Base-by-base conservation (phyloP, 169 alveolate species). In the Theileria orientalis region DNA sequence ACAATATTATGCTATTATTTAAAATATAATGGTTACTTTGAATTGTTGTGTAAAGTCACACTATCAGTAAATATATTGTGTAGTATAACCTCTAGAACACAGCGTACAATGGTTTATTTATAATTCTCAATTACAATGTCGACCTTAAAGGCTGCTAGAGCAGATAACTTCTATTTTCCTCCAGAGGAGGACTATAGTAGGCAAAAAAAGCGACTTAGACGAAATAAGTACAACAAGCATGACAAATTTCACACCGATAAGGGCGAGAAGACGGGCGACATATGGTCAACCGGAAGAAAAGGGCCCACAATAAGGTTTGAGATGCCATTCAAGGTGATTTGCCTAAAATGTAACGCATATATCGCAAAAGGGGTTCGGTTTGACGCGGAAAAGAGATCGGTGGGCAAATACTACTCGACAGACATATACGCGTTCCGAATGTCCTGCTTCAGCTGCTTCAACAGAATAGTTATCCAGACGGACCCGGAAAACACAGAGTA, bases 281-380 rank as follows among this genome's bases (percentile, higher is more conserved):
- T 14, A 14, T 56, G 64, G 64, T 13, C 13, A 14, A 13, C 14
- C n/a, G 64, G 64, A 13, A 33, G 41, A 27, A 63, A 27, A 13
- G 87, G 87, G 3, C 49, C 83, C 5, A 74, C 85, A 35, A 79
- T 90, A 2, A 90, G 94, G 47, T 92, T 92, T 67, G 96, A 92
- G 76, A 74, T 92, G 83, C 96, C 96, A 0, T 92, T 86, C 76
- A 91, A 91, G 71, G 87, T 83, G 37, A 71, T 74, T 46, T 92
- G 96, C 59, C 56, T 30, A 27, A 63, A 62, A 25, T 92, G 96
- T 54, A 83, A 67, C 27, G 67, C 42, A 29, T 74, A 73, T 60
- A 83, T 91, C 32, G 95, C 89, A 47, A 89, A 91, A 63, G 96
- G 96, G 30, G 96, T 91, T 32, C 79, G 96, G 19, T 92, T 92